Conservation (phyloP, 768 basidiomycete species). For the Russula earlei region DNA sequence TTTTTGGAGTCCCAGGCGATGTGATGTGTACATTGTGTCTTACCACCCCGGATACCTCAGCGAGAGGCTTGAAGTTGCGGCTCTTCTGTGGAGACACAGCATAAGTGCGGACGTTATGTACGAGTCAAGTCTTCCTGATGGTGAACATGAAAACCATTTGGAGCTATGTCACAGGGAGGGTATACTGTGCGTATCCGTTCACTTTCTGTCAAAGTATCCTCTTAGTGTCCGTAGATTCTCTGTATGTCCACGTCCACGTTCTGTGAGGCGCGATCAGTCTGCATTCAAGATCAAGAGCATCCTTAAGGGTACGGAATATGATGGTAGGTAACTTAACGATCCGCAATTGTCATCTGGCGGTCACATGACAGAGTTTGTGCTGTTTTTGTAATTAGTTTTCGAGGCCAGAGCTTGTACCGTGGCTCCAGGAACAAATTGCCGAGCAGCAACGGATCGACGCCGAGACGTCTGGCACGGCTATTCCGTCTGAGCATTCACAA, state of each 20-base stretch:
- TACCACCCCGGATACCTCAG: conserved; percentile 66
- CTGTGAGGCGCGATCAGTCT: conserved; percentile 46
- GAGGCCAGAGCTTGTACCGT: conserved; percentile 60
- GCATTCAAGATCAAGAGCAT: conserved; percentile 81
- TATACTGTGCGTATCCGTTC: conserved; percentile 47
- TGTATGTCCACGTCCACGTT: conserved; percentile 46
- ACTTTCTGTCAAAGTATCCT: neutral
- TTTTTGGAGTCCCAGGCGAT: conserved; percentile 82
- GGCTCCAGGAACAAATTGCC: conserved; percentile 67
- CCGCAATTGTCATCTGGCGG: neutral
- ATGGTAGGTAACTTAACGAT: conserved; percentile 44
- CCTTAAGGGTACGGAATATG: conserved; percentile 65
- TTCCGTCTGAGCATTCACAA: conserved; percentile 33
- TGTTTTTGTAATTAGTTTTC: conserved; percentile 33
- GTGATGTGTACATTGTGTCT: conserved; percentile 80
- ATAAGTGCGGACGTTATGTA: conserved; percentile 89
- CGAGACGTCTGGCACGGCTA: conserved; percentile 48
- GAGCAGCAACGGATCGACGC: conserved; percentile 73
- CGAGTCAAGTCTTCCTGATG: conserved; percentile 55
- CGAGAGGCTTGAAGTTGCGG: conserved; percentile 68
- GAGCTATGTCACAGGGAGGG: conserved; percentile 73
- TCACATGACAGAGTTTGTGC: conserved; percentile 3
- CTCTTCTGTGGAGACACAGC: conserved; percentile 69
- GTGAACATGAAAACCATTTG: conserved; percentile 53
- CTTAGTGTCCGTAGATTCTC: conserved; percentile 33